phyloP scores from a whole-genome alignment of 2,329 filamentous ascomycete species.

The Trichoderma breve region DNA sequence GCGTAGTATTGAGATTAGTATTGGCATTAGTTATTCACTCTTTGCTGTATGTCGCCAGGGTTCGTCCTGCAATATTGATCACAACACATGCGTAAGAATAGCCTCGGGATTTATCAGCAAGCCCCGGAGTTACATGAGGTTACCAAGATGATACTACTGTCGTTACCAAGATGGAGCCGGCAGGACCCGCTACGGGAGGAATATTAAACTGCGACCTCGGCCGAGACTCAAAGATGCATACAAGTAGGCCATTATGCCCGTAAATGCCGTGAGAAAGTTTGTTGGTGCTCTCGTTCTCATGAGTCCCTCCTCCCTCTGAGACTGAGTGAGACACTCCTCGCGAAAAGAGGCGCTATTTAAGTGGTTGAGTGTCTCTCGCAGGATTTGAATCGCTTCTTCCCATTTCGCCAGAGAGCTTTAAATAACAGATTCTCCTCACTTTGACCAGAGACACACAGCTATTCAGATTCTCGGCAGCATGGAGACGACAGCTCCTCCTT shows the following conservation, averaged over 20 bases:
- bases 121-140: not conserved
- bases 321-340: not conserved
- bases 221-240: not conserved
- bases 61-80: not conserved
- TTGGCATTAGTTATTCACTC: not conserved
- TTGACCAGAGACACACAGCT: not conserved
- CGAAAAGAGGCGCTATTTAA: not conserved
- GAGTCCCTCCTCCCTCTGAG: not conserved
- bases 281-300: not conserved
- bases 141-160: not conserved
- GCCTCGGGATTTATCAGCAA: slow-evolving; percentile 12
- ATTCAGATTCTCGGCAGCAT: not conserved
- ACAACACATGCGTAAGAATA: not conserved
- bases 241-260: not conserved
- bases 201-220: slow-evolving; percentile 4
- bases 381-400: no score
- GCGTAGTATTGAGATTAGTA: not conserved
- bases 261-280: not conserved
- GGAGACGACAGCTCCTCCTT: not conserved
- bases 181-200: slow-evolving; percentile 3
- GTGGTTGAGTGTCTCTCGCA: not conserved
- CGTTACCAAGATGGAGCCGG: not conserved
- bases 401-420: not conserved
- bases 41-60: not conserved
- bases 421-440: not conserved